Evolutionary conservation across 2,329 filamentous ascomycete genomes (phyloP).

Genomic region (Taxawa tesnikishii): DNA sequence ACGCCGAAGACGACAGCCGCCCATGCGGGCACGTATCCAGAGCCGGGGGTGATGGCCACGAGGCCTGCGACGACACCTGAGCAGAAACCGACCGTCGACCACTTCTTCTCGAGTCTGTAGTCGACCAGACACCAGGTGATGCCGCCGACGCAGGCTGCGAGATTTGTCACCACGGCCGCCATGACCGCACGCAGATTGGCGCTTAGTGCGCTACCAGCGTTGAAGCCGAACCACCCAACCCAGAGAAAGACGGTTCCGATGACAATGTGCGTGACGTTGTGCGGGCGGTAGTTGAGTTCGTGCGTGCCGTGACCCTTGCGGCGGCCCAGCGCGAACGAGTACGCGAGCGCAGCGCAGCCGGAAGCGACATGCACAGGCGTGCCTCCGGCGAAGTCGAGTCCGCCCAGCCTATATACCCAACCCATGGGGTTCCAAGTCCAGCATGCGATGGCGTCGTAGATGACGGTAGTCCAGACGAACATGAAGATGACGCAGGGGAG

Average conservation of each 20-base stretch:
- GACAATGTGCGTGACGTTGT: slow-evolving; percentile 87
- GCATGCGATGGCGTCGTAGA: slow-evolving; percentile 88
- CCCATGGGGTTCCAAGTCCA: slow-evolving; percentile 86
- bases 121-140: slow-evolving; percentile 85
- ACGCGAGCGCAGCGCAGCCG: slow-evolving; percentile 71
- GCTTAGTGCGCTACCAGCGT: slow-evolving; percentile 68
- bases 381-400: slow-evolving; percentile 79
- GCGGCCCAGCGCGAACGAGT: slow-evolving; percentile 85
- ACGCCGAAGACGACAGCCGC: slow-evolving; percentile 69
- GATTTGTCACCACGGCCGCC: slow-evolving; percentile 75
- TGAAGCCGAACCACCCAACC: slow-evolving; percentile 95
- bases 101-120: slow-evolving; percentile 80
- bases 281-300: slow-evolving; percentile 81
- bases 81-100: slow-evolving; percentile 88
- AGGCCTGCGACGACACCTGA: slow-evolving; percentile 79
- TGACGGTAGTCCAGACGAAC: slow-evolving; percentile 81
- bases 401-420: slow-evolving; percentile 70
- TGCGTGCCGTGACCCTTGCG: slow-evolving; percentile 73
- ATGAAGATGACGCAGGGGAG: slow-evolving; percentile 83
- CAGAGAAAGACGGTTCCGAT: slow-evolving; percentile 88
- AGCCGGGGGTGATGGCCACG: slow-evolving; percentile 79
- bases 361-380: slow-evolving; percentile 84
- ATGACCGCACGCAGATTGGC: slow-evolving; percentile 78
- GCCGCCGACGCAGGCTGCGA: slow-evolving; percentile 72
- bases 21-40: slow-evolving; percentile 77